Evolutionary conservation across 2,329 filamentous ascomycete genomes (phyloP).

Genomic region (Beauveria asiatica): DNA sequence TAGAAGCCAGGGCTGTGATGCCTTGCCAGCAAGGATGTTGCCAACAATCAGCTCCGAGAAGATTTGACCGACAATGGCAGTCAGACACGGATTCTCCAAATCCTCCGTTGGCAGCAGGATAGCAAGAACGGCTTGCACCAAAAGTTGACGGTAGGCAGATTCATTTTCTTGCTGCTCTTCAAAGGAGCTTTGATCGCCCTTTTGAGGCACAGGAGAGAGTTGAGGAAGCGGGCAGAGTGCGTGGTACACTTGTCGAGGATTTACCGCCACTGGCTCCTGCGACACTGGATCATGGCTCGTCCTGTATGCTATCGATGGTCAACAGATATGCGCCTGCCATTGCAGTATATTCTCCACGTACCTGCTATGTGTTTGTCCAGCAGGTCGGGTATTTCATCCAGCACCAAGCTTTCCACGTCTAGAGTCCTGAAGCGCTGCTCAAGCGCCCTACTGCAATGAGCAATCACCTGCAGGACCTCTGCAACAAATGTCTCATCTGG

Average conservation of each 20-base stretch:
- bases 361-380: slow-evolving; percentile 73
- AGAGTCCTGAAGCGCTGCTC: slow-evolving; percentile 78
- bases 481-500: slow-evolving; percentile 80
- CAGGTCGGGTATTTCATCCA: slow-evolving; percentile 82
- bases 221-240: slow-evolving; percentile 72
- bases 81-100: slow-evolving; percentile 77
- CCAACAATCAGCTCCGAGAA: slow-evolving; percentile 85
- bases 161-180: slow-evolving; percentile 68
- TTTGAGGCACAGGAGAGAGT: slow-evolving; percentile 64
- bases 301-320: slow-evolving; percentile 55
- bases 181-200: slow-evolving; percentile 39
- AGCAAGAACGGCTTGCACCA: slow-evolving; percentile 75
- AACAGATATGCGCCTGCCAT: background rate
- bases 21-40: slow-evolving; percentile 68
- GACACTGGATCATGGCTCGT: slow-evolving; percentile 51
- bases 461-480: slow-evolving; percentile 83
- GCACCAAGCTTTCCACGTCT: slow-evolving; percentile 71
- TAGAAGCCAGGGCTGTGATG: slow-evolving; percentile 80
- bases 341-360: slow-evolving; percentile 29
- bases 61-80: slow-evolving; percentile 76
- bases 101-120: slow-evolving; percentile 88
- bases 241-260: slow-evolving; percentile 70
- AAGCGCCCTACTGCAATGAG: slow-evolving; percentile 79
- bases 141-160: slow-evolving; percentile 72
- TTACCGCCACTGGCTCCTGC: slow-evolving; percentile 49